A percentile compares a stretch with the other conserved stretches of the same genome.
Evolutionary conservation across 306 rosid genomes (phyloP).

Genomic region (Argentina anserina): DNA sequence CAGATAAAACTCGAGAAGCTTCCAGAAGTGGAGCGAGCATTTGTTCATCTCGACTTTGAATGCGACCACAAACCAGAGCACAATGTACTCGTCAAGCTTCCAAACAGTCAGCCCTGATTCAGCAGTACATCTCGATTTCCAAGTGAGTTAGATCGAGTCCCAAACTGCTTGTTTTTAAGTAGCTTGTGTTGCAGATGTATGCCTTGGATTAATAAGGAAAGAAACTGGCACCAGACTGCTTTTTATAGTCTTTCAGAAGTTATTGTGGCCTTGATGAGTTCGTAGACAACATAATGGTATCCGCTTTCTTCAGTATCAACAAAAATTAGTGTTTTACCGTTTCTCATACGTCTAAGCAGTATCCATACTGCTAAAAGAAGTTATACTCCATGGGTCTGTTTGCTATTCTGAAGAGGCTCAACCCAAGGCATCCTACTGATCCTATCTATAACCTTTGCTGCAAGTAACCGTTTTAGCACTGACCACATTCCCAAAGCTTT

Average conservation of each 20-base stretch:
- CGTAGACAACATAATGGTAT: too few species aligned
- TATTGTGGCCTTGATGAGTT: background rate
- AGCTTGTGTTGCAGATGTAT: background rate
- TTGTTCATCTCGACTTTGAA: slow-evolving; percentile 95
- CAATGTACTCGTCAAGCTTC: slow-evolving; percentile 63
- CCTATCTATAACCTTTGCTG: too few species aligned
- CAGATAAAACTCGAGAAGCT: slow-evolving; percentile 76
- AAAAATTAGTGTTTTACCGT: too few species aligned
- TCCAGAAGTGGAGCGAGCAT: slow-evolving; percentile 81
- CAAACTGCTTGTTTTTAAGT: background rate
- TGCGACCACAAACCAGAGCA: slow-evolving; percentile 97
- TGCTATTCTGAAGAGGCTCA: too few species aligned
- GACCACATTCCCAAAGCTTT: too few species aligned
- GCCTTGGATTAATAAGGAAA: background rate
- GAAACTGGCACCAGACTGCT: background rate
- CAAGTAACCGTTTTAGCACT: too few species aligned
- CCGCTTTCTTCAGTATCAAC: too few species aligned
- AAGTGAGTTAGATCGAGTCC: background rate
- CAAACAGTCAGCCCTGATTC: slow-evolving; percentile 42
- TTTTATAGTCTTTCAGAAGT: background rate
- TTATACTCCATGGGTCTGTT: too few species aligned
- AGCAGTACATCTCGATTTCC: slow-evolving; percentile 3
- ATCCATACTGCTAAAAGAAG: too few species aligned
- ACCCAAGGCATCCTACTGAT: too few species aligned
- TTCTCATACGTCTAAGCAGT: too few species aligned